phyloP scores from a whole-genome alignment of 345 rosid genomes.

The Noccaea caerulescens region DNA sequence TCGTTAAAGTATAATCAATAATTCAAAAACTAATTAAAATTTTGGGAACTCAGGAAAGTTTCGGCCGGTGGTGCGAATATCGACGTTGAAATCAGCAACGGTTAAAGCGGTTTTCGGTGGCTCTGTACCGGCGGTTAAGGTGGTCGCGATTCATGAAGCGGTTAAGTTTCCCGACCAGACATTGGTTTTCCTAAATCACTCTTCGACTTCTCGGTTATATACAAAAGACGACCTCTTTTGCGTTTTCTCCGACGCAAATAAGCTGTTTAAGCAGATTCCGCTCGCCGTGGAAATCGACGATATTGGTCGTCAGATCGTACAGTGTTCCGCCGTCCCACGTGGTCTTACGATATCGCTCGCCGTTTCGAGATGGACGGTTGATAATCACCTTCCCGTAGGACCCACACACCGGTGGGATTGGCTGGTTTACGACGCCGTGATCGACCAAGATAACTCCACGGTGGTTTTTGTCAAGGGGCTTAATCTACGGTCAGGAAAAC shows the following conservation, averaged over 20 bases:
- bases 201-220: constrained; percentile 47
- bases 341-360: constrained; percentile 48
- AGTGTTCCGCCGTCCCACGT: constrained; percentile 58
- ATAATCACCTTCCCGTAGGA: constrained; percentile 39
- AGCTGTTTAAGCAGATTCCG: constrained; percentile 46
- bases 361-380: constrained; percentile 24
- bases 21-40: background rate
- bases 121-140: constrained; percentile 36
- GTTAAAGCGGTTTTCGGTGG: constrained; percentile 42
- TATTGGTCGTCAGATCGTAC: constrained; percentile 52
- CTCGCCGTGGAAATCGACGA: constrained; percentile 46
- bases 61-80: constrained; percentile 52
- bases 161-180: constrained; percentile 72
- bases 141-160: constrained; percentile 50
- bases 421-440: constrained; percentile 67
- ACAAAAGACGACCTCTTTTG: constrained; percentile 62
- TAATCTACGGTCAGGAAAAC: constrained; percentile 66
- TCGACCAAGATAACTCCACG: constrained; percentile 74
- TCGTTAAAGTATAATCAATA: background rate
- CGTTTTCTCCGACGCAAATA: constrained; percentile 48
- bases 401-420: constrained; percentile 62
- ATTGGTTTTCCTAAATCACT: constrained; percentile 61
- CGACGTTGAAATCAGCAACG: background rate
- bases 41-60: constrained; percentile 44
- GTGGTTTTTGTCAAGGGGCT: constrained; percentile 76